These are phyloP conservation scores for Epichloe sibirici DNA, from an alignment of 2,329 filamentous ascomycete species.

Conservation along the genomic window DNA sequence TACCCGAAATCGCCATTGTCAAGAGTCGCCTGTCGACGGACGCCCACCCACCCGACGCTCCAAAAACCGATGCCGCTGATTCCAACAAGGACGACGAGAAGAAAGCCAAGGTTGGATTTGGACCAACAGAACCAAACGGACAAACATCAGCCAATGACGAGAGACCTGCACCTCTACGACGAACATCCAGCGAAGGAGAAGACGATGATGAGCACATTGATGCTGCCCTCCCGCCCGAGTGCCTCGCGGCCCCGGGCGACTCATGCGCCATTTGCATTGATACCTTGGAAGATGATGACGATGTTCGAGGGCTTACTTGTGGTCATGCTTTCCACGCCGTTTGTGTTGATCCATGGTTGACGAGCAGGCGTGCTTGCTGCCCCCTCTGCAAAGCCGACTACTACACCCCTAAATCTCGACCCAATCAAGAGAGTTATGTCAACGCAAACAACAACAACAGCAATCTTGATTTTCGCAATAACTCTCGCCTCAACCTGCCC, in stretches of 20 bases:
- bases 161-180: slow-evolving; percentile 21
- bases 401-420: slow-evolving; percentile 82
- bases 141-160: slow-evolving; percentile 14
- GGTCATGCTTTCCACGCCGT: slow-evolving; percentile 97
- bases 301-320: slow-evolving; percentile 85
- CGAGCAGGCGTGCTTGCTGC: slow-evolving; percentile 85
- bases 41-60: slow-evolving; percentile 10
- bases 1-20: slow-evolving; percentile 27
- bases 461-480: slow-evolving; percentile 24
- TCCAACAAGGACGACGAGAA: slow-evolving; percentile 10
- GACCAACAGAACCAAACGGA: slow-evolving; percentile 11
- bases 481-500: slow-evolving; percentile 37
- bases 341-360: slow-evolving; percentile 94
- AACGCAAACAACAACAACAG: slow-evolving; percentile 8
- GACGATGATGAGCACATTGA: slow-evolving; percentile 73
- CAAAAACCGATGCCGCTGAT: slow-evolving; percentile 8
- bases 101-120: slow-evolving; percentile 7
- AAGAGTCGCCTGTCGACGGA: slow-evolving; percentile 32
- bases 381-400: slow-evolving; percentile 98
- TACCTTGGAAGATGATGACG: slow-evolving; percentile 84
- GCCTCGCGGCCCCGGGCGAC: slow-evolving; percentile 73
- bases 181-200: slow-evolving; percentile 38
- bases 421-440: slow-evolving; percentile 26
- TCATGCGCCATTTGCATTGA: slow-evolving; percentile 96
- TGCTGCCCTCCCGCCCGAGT: slow-evolving; percentile 68